Conservation (phyloP, 192 early-diverging fungal genomes). For the Coemansia brasiliensis region DNA sequence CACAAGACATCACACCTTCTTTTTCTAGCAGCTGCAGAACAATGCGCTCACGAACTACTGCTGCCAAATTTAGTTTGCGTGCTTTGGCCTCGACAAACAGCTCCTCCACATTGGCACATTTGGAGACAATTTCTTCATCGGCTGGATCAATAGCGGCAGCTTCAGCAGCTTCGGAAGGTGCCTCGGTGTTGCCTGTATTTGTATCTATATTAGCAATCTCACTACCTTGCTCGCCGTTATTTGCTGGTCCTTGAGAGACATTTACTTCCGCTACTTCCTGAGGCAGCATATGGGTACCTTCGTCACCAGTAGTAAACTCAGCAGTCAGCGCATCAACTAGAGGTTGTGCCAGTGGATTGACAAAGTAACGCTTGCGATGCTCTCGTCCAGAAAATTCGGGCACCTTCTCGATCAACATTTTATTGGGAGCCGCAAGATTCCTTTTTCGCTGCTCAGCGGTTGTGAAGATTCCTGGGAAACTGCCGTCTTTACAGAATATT, state of each 20-base stretch:
- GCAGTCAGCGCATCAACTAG: slow-evolving; percentile 21
- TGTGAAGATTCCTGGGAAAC: slow-evolving; percentile 26
- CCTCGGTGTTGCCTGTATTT: neutral
- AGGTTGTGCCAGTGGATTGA: slow-evolving; percentile 27
- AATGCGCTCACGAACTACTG: slow-evolving; percentile 30
- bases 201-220: neutral
- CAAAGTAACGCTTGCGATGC: slow-evolving; percentile 43
- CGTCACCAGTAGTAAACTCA: slow-evolving; percentile 1
- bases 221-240: neutral
- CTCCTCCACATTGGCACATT: slow-evolving; percentile 3
- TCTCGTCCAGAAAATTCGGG: slow-evolving; percentile 46
- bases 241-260: no score
- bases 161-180: neutral
- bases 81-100: slow-evolving; percentile 16
- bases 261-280: neutral
- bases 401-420: slow-evolving; percentile 13
- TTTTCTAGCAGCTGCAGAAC: slow-evolving; percentile 22
- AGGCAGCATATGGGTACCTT: neutral
- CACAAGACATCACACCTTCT: slow-evolving; percentile 17
- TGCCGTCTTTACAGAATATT: slow-evolving; percentile 15
- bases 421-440: slow-evolving; percentile 4
- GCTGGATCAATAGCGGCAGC: neutral
- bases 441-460: slow-evolving; percentile 6
- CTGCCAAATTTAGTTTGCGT: slow-evolving; percentile 10
- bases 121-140: no score